A percentile compares a stretch with the other conserved stretches of the same genome.
phyloP scores from a whole-genome alignment of 768 basidiomycete species.

The Clitopilus passeckerianus region DNA sequence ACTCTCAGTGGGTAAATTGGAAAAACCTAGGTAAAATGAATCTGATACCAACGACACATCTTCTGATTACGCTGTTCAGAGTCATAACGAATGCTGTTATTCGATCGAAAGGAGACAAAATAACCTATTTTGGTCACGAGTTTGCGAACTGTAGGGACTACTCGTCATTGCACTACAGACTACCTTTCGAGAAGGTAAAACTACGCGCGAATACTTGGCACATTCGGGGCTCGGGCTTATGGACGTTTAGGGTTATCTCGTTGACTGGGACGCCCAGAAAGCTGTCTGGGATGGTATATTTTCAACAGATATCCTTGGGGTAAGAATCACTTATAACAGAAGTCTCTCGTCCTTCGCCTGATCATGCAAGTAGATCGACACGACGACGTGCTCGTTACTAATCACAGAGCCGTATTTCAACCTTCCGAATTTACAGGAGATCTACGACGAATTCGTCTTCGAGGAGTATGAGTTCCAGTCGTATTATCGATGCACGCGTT shows the following conservation, averaged over 20 bases:
- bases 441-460: conserved; percentile 93
- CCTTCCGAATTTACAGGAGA: conserved; percentile 84
- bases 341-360: not conserved
- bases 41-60: not conserved
- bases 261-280: conserved; percentile 96
- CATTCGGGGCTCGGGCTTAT: conserved; percentile 6
- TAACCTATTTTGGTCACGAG: conserved; percentile 84
- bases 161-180: conserved; percentile 73
- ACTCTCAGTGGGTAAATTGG: conserved; percentile 27
- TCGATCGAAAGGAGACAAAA: conserved; percentile 79
- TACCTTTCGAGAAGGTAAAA: conserved; percentile 91
- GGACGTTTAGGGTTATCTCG: conserved; percentile 71
- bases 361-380: conserved; percentile 52
- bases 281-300: conserved; percentile 92
- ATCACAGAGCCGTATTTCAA: conserved; percentile 96
- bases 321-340: conserved; percentile 21
- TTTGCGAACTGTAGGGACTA: conserved; percentile 72
- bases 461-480: conserved; percentile 94
- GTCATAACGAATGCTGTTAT: conserved; percentile 78
- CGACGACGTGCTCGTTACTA: conserved; percentile 67
- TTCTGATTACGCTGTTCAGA: conserved; percentile 27
- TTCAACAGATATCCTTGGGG: conserved; percentile 64
- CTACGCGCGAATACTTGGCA: conserved; percentile 29
- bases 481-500: conserved; percentile 79
- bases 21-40: conserved; percentile 25